Conservation (phyloP, 2,329 filamentous ascomycete genomes). For the Neonectria neomacrospora region DNA sequence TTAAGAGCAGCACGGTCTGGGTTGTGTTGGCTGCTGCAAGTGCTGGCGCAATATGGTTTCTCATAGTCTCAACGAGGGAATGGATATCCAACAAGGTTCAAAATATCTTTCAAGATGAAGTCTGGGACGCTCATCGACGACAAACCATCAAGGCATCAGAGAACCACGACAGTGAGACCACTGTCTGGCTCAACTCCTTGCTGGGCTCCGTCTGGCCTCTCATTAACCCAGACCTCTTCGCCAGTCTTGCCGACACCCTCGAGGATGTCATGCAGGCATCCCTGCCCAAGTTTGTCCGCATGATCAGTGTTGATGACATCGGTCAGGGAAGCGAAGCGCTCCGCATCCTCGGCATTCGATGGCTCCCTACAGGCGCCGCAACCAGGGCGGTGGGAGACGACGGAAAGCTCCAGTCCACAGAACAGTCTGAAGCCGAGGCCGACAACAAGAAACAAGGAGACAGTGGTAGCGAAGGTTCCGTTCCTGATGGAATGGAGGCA, state of each 20-base stretch:
- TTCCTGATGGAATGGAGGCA: constrained; percentile 73
- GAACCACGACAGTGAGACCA: constrained; percentile 68
- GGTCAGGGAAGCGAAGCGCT: constrained; percentile 79
- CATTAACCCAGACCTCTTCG: constrained; percentile 80
- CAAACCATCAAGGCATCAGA: constrained; percentile 57
- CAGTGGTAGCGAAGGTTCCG: constrained; percentile 48
- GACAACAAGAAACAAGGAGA: constrained; percentile 51
- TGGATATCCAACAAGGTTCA: constrained; percentile 72
- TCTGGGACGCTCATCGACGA: constrained; percentile 72
- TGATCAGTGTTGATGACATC: constrained; percentile 81
- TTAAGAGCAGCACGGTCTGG: constrained; percentile 43
- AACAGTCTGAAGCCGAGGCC: constrained; percentile 48
- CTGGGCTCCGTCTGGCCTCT: constrained; percentile 77
- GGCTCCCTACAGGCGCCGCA: constrained; percentile 78
- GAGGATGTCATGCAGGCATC: constrained; percentile 86
- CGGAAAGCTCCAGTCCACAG: constrained; percentile 62
- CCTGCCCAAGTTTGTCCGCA: constrained; percentile 73
- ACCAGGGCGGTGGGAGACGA: constrained; percentile 68
- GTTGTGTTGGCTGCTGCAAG: constrained; percentile 42
- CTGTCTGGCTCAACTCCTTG: constrained; percentile 78
- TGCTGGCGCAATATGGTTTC: constrained; percentile 45
- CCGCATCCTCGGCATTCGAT: constrained; percentile 76
- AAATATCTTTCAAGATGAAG: constrained; percentile 73
- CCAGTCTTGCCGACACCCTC: constrained; percentile 73
- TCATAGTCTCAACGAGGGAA: constrained; percentile 61